Conservation (phyloP, 371 early-diverging fungal genomes). For the Circinella umbellata region DNA sequence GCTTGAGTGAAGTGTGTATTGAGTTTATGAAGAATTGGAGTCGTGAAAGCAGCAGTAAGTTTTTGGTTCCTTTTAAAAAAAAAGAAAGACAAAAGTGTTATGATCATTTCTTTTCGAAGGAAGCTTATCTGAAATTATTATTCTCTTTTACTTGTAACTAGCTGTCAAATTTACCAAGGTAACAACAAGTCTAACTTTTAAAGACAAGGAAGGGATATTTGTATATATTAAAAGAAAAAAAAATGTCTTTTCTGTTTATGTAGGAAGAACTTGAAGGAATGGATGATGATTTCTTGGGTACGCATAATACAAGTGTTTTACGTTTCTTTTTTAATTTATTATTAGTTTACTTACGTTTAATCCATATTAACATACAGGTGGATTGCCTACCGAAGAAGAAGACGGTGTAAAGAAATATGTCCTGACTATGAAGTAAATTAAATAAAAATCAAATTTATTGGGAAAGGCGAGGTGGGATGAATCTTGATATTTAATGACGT, state of each 20-base stretch:
- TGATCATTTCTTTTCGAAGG: no score
- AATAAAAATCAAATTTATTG: no score
- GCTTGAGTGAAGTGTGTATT: conserved; percentile 68
- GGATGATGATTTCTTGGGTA: conserved; percentile 73
- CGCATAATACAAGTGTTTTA: conserved; percentile 11
- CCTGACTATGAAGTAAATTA: conserved; percentile 77
- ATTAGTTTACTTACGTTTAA: neutral
- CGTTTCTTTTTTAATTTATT: neutral
- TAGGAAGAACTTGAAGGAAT: conserved; percentile 79
- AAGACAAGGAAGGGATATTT: conserved; percentile 8
- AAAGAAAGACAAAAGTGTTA: neutral
- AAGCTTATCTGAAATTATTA: no score
- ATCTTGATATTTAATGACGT: neutral
- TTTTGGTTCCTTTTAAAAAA: neutral
- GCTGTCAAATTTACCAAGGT: conserved; percentile 54
- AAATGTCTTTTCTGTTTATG: conserved; percentile 25
- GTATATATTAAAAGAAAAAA: no score
- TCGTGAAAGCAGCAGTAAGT: conserved; percentile 60
- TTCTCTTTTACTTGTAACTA: conserved; percentile 11
- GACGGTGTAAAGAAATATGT: conserved; percentile 69
- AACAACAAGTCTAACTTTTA: conserved; percentile 14
- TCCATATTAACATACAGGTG: conserved; percentile 22
- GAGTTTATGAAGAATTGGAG: conserved; percentile 70
- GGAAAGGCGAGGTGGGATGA: no score
- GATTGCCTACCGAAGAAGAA: conserved; percentile 54